Evolutionary conservation across 116 monocot species (phyloP), one percentile per base, ranked within the genome.

Genomic region (Cymodocea nodosa): DNA sequence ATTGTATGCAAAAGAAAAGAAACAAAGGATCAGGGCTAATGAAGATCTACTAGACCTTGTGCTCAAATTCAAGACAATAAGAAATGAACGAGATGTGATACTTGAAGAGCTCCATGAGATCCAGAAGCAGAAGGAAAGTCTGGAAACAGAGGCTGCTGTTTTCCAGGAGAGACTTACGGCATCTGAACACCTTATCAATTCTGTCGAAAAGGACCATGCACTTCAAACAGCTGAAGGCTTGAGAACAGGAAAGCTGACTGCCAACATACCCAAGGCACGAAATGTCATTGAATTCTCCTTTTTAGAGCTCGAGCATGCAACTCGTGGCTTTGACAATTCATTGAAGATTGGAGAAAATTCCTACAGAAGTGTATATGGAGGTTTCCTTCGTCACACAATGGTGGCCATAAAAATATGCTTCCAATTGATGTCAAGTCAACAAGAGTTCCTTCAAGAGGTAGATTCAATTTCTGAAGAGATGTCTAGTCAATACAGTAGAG

Each of bases 361-460:
- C 19, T 70, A 52, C 71, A 73, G 73, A 18, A 63, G 23, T 69
- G 81, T 87, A 48, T 87, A 83, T 57, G 83, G 53, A 36, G 87
- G 83, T 39, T 62, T 57, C n/a, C 70, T 87, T 51, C 81, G 74
- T 52, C 59, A 74, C 65, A 74, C 83, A 2, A 57, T 61, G 0
- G 76, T 88, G 11, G 71, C 81, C 39, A 84, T 88, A 74, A 88
- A 79, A 71, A 70, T 15, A 10, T 51, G 72, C 17, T 34, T 68
- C 23, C 17, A 78, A 35, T 69, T 70, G 51, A 56, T 74, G 69
- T 74, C 72, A 68, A 74, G 61, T 36, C 25, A 52, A 23, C 11
- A 68, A 40, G 70, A 80, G 30, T 81, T 84, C 23, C 54, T 69
- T 64, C 73, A 68, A 81, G 78, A 87, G 84, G 87, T 87, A 76